Base-by-base conservation (phyloP, 805 yeast genomes). In the Scheffersomyces stipitis region DNA sequence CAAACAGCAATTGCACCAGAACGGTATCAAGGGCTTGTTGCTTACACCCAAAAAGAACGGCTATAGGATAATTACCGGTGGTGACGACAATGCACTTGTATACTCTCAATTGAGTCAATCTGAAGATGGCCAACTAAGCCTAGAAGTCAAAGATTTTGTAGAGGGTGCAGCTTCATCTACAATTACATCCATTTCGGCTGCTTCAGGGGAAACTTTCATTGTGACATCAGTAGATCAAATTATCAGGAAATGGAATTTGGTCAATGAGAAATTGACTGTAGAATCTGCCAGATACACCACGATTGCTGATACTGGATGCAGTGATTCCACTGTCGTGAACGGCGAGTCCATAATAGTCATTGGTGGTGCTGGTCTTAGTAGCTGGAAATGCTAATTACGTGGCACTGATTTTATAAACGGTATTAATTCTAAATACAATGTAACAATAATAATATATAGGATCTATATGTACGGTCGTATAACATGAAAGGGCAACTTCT, bases 241-340 rank as follows among this genome's bases (percentile, higher is more conserved):
- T 4, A 66, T 86, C 0, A 70, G 83, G 36, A 34, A 73, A 4
- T 90, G 97, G 97, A 41, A 58, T 3, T 54, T 51, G n/a, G 54
- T 60, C 6, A 37, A 50, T 1, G 48, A 46, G 0, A 46, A 44
- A 1, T 46, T 67, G 27, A 30, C 40, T 3, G 58, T 65, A 26
- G 37, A 40, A 3, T 69, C 71, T 6, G 65, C 73, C 1, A 57
- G 57, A 30, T 86, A 83, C 57, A 86, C 96, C 1, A 82, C 96
- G 0, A 78, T 89, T 24, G 95, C 97, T 0, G 99, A 91, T 52
- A 87, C 96, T 0, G 97, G 96, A 0, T 80, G 88, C 31, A 60
- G 80, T 18, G 86, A 71, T 34, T 46, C 71, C 2, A 45, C 56
- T 0, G 44, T 56, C 1, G 43, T 48, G 4, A 54, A 56, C 8